These are phyloP conservation scores for Borealophlyctis nickersoniae DNA, from an alignment of 192 early-diverging fungal species.

Conservation along the genomic window DNA sequence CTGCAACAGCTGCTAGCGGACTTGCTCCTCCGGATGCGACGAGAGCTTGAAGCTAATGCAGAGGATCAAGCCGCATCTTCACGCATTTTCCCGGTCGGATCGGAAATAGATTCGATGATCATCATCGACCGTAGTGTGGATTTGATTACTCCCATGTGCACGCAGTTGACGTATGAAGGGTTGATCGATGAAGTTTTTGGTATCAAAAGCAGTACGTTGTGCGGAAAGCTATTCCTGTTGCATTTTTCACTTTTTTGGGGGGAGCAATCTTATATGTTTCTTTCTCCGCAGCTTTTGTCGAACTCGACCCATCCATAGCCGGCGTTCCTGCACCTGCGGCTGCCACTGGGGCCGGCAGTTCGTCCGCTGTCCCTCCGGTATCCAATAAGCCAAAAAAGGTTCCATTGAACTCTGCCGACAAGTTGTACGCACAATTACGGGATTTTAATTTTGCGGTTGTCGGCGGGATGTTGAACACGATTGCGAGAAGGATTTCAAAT, in stretches of 20 bases:
- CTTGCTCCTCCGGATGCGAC: conserved; percentile 78
- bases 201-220: conserved; percentile 64
- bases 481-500: conserved; percentile 80
- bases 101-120: conserved; percentile 71
- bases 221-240: not conserved
- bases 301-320: conserved; percentile 66
- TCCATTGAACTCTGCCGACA: conserved; percentile 75
- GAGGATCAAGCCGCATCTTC: conserved; percentile 1
- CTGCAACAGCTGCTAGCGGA: conserved; percentile 52
- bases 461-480: conserved; percentile 73
- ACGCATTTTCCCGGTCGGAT: conserved; percentile 27
- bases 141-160: conserved; percentile 87
- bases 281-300: conserved; percentile 60
- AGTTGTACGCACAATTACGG: conserved; percentile 75
- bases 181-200: conserved; percentile 91
- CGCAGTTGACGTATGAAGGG: conserved; percentile 95
- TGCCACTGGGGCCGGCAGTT: conserved; percentile 19
- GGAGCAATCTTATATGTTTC: conserved; percentile 11
- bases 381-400: conserved; percentile 61
- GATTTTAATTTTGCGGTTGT: conserved; percentile 92
- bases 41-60: conserved; percentile 55
- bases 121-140: conserved; percentile 91
- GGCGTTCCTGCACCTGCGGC: conserved; percentile 33
- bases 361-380: conserved; percentile 9
- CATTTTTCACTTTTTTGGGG: not conserved